Base-by-base conservation (phyloP, 768 basidiomycete genomes). In the Termitomyces sp. region DNA sequence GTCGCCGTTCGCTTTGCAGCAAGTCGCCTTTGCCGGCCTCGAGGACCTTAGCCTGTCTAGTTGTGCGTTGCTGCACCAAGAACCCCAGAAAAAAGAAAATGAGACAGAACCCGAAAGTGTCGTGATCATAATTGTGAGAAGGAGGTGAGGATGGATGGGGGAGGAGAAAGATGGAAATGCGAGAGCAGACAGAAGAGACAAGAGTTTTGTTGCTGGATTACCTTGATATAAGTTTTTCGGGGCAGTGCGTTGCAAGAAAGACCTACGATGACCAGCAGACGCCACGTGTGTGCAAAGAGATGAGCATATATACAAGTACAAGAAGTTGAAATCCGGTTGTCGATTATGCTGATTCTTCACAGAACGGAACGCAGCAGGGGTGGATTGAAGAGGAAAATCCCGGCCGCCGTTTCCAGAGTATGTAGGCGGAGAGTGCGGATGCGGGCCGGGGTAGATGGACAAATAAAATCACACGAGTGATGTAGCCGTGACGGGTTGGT, bases 401-500 rank as follows among this genome's bases (percentile, higher is more conserved):
- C 50, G 55, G 28, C 44, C 56, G 61, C 57, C 56, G 59, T 60
- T 53, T 46, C 53, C 59, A 42, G n/a, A 48, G 46, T n/a, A n/a
- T 20, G 9, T 13, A 12, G 4, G 4, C 9, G 24, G 53, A 48
- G 57, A 45, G 32, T 51, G 52, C 52, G 61, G 28, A 36, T 62
- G 61, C 61, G 61, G 42, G 49, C 22, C 48, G 51, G 51, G 38
- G 8, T 53, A 38, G 38, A 40, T 50, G 35, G 52, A n/a, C 36
- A 35, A 49, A 28, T 24, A 57, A 59, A 50, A 45, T 50, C 49
- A 63, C 59, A 66, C 55, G 68, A 64, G 64, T 67, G 68, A 44
- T 45, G 61, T 62, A 63, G 62, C 68, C 68, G 55, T 63, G 61
- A 58, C 60, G 59, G 63, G 55, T 48, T 49, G 40, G 24, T 61